Evolutionary conservation across 345 rosid species (phyloP).

Genomic region (Camelina sativa): DNA sequence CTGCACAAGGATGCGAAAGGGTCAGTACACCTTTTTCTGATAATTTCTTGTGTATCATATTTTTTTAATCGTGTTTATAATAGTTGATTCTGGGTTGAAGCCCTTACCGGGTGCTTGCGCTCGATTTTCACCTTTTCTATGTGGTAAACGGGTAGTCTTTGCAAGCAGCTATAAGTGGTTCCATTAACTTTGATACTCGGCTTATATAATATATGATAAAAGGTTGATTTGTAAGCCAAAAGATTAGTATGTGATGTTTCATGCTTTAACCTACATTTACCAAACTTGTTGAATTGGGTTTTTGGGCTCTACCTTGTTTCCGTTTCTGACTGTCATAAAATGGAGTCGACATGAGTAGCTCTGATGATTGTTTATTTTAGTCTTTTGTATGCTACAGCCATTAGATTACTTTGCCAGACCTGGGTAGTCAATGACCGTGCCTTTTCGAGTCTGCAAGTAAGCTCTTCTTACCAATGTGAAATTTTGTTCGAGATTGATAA

Average conservation of each 20-base stretch:
- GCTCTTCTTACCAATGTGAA: constrained; percentile 14
- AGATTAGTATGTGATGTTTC: constrained; percentile 22
- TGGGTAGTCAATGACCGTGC: constrained; percentile 91
- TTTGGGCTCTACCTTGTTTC: constrained; percentile 20
- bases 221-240: constrained; percentile 25
- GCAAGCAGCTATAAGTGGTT: constrained; percentile 12
- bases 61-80: constrained; percentile 20
- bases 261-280: constrained; percentile 23
- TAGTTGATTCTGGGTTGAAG: constrained; percentile 18
- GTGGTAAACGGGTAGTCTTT: constrained; percentile 24
- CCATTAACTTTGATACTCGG: constrained; percentile 4
- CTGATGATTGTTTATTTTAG: constrained; percentile 58
- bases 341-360: constrained; percentile 23
- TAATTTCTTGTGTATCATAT: constrained; percentile 12
- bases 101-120: constrained; percentile 17
- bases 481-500: constrained; percentile 9
- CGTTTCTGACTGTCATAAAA: constrained; percentile 18
- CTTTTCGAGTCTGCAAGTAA: constrained; percentile 77
- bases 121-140: constrained; percentile 1
- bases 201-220: constrained; percentile 14
- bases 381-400: constrained; percentile 76
- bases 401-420: constrained; percentile 92
- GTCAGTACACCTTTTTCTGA: constrained; percentile 53
- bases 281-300: constrained; percentile 16
- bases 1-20: constrained; percentile 65